These are phyloP conservation scores for Sparassis latifolia DNA, from an alignment of 1,284 basidiomycete genomes.

Conservation along the genomic window DNA sequence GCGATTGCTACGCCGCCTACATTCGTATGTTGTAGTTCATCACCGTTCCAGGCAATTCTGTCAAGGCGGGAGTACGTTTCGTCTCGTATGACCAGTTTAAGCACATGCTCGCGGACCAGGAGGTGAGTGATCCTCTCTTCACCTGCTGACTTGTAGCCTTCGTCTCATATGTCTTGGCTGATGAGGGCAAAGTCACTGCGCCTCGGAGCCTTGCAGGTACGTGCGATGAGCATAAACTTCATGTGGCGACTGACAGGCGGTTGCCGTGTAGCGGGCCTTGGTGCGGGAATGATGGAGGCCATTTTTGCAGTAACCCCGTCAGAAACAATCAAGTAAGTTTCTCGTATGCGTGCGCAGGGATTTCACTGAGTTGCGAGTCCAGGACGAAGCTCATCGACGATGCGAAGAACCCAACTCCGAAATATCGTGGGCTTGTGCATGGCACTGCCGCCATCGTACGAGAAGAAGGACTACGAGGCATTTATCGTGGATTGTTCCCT, in stretches of 20 bases:
- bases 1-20: constrained; percentile 3
- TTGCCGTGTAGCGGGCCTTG: constrained; percentile 70
- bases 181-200: constrained; percentile 83
- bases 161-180: constrained; percentile 6
- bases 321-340: constrained; percentile 91
- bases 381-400: constrained; percentile 99
- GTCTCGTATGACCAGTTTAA: constrained; percentile 96
- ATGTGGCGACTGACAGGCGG: constrained; percentile 2
- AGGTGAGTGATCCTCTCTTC: constrained; percentile 42
- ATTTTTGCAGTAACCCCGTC: constrained; percentile 94
- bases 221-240: constrained; percentile 15
- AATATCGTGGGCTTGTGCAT: constrained; percentile 85
- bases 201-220: constrained; percentile 77
- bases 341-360: not conserved
- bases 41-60: constrained; percentile 46
- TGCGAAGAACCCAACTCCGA: constrained; percentile 76
- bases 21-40: not conserved
- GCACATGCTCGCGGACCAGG: constrained; percentile 69
- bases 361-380: not conserved
- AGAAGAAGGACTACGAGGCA: constrained; percentile 76
- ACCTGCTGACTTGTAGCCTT: not conserved
- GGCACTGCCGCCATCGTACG: constrained; percentile 80
- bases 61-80: constrained; percentile 93
- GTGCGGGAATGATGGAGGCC: constrained; percentile 93
- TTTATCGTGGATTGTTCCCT: constrained; percentile 92